Percentiles rank a stretch among this genome's conserved stretches.
These are phyloP conservation scores for Tripidium arundinaceum DNA, from an alignment of 202 grass and related monocot species.

Conservation along the genomic window DNA sequence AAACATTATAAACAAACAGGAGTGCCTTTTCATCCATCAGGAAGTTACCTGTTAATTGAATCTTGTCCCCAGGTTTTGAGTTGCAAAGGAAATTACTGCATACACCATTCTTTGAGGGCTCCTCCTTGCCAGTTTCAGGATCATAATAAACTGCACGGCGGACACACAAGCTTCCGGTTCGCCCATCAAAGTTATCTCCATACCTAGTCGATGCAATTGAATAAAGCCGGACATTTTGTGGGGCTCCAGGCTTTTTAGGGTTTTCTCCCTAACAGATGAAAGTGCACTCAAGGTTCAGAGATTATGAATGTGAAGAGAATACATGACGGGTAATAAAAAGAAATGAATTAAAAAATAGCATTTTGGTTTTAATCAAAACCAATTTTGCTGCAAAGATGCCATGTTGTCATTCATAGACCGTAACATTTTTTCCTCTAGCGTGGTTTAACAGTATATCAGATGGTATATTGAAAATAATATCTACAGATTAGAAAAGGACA, in stretches of 20 bases:
- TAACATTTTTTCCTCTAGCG: too few species aligned
- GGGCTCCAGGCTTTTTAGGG: constrained; percentile 83
- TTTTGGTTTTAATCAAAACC: too few species aligned
- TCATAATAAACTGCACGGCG: constrained; percentile 86
- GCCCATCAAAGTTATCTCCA: constrained; percentile 81
- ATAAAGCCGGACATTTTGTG: constrained; percentile 85
- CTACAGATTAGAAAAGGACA: not conserved
- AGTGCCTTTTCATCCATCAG: constrained; percentile 6
- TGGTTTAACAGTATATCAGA: too few species aligned
- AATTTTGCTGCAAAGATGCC: too few species aligned
- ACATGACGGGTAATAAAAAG: not conserved
- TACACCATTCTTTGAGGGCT: constrained; percentile 76
- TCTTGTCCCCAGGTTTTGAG: constrained; percentile 89
- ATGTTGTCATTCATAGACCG: too few species aligned
- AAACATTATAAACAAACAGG: not conserved
- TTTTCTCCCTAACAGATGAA: constrained; percentile 75
- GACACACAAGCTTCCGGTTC: constrained; percentile 76
- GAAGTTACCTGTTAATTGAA: constrained; percentile 74
- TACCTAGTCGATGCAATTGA: constrained; percentile 92
- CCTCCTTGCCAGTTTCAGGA: constrained; percentile 80
- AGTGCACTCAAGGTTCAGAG: constrained; percentile 10
- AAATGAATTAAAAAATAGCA: not conserved
- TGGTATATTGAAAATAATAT: too few species aligned
- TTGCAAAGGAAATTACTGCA: constrained; percentile 98
- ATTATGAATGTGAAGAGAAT: not conserved